phyloP scores from a whole-genome alignment of 2,329 filamentous ascomycete genomes.

The Cladosporium cucumerinum region DNA sequence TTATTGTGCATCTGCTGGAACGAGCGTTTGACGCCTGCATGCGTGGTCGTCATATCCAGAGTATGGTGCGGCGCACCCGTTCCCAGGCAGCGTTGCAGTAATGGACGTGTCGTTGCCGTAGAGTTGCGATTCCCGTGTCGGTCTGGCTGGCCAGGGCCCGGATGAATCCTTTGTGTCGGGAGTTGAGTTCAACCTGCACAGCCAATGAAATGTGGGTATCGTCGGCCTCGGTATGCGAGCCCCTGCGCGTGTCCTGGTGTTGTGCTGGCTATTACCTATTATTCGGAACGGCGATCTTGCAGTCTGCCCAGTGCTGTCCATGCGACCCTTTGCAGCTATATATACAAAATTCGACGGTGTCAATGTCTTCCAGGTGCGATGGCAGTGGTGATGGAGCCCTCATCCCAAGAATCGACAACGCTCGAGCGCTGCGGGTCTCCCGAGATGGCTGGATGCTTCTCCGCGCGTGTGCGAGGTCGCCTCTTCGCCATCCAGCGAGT shows the following conservation, averaged over 20 bases:
- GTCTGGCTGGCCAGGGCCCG: slow-evolving; percentile 5
- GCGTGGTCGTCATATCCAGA: slow-evolving; percentile 25
- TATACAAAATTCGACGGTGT: background rate
- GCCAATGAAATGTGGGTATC: background rate
- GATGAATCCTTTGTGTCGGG: slow-evolving; percentile 15
- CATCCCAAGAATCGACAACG: background rate
- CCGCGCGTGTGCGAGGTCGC: slow-evolving; percentile 1
- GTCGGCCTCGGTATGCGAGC: background rate
- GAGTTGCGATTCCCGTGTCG: background rate
- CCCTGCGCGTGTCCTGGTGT: background rate
- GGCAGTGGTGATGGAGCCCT: background rate
- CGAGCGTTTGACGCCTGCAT: slow-evolving; percentile 31
- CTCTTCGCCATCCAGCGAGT: slow-evolving; percentile 10
- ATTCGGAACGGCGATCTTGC: background rate
- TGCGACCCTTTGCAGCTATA: background rate
- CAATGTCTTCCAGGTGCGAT: background rate
- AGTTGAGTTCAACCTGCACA: slow-evolving; percentile 10
- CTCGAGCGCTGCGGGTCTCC: background rate
- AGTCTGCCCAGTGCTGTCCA: background rate
- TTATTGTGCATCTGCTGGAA: slow-evolving; percentile 28
- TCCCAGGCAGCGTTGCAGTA: slow-evolving; percentile 1
- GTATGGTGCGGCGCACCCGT: background rate
- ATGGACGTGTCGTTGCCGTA: background rate
- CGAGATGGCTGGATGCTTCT: slow-evolving; percentile 8
- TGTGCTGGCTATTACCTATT: background rate